Evolutionary conservation across 2,329 filamentous ascomycete species (phyloP), one percentile per base, ranked within the genome.

Genomic region (Pochonia chlamydosporia): DNA sequence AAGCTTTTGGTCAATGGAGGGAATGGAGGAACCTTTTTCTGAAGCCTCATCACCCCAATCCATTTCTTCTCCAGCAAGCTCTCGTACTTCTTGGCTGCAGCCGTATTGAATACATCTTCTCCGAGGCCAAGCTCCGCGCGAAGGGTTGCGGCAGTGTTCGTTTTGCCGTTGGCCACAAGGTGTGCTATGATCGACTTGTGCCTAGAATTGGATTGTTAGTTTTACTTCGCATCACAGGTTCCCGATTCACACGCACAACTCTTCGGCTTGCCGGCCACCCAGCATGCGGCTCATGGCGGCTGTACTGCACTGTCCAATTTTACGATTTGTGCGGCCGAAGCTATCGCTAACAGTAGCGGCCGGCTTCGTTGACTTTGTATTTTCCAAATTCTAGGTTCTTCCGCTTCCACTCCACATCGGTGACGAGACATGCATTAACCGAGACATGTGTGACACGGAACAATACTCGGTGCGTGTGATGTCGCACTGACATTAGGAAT

Each of bases 211-310:
- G 26, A 44, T 49, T 48, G 44, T 43, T 51, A 51, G 49, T 26
- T 23, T 26, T 13, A 9, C n/a, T 43, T 9, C 23, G 14, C 18
- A 16, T 21, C 23, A 20, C 18, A 21, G 20, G 16, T n/a, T n/a
- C 16, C n/a, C 20, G 35, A 39, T 21, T 14, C 18, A 18, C 5
- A 43, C 41, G 41, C 25, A 43, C 41, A 43, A 28, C 26, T 43
- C 41, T 14, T 40, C 56, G 52, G 51, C 49, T 50, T 50, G 52
- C 55, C 45, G 53, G 53, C 45, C 50, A 44, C 47, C 43, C 36
- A 39, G 20, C 7, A 37, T 42, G 23, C 33, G 41, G 41, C 26
- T 24, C 41, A 33, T 43, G 37, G 36, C 3, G 14, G 28, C n/a
- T n/a, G n/a, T n/a, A n/a, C n/a, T n/a, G n/a, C n/a, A n/a, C n/a